Conservation (phyloP, 139 green algal species). For the Yamagishiella unicocca region DNA sequence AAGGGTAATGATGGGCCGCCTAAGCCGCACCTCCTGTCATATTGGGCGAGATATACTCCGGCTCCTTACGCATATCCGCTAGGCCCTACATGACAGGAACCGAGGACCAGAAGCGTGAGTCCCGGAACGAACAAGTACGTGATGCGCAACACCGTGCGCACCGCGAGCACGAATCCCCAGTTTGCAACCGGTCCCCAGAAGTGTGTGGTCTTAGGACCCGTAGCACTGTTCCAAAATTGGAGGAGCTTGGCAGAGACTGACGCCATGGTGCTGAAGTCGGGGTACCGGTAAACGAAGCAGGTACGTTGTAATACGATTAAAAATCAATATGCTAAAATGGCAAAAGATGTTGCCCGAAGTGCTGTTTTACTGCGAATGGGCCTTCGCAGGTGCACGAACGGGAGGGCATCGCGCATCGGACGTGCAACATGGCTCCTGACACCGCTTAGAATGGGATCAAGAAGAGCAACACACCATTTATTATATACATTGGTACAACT, state of each 20-base stretch:
- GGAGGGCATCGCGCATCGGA: not conserved
- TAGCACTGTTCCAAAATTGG: slow-evolving; percentile 49
- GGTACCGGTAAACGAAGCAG: not conserved
- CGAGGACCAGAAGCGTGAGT: not conserved
- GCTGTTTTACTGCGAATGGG: not conserved
- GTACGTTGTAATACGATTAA: not conserved
- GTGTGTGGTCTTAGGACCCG: slow-evolving; percentile 71
- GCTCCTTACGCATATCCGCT: slow-evolving; percentile 76
- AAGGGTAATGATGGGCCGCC: not conserved
- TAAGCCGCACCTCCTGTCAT: slow-evolving; percentile 79
- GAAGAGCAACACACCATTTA: no score
- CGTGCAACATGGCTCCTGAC: not conserved
- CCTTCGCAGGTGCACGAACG: not conserved
- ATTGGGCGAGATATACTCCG: slow-evolving; percentile 79
- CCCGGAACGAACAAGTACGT: no score
- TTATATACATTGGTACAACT: no score
- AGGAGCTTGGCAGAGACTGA: slow-evolving; percentile 1
- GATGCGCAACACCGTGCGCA: slow-evolving; percentile 29
- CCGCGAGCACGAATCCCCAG: slow-evolving; percentile 88
- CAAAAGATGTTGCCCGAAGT: not conserved
- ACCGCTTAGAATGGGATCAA: no score
- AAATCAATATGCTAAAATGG: not conserved
- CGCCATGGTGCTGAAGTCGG: not conserved
- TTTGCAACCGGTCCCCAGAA: slow-evolving; percentile 89
- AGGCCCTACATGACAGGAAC: slow-evolving; percentile 52